Base-by-base conservation (phyloP, 306 rosid genomes). In the Castanospermum australe region DNA sequence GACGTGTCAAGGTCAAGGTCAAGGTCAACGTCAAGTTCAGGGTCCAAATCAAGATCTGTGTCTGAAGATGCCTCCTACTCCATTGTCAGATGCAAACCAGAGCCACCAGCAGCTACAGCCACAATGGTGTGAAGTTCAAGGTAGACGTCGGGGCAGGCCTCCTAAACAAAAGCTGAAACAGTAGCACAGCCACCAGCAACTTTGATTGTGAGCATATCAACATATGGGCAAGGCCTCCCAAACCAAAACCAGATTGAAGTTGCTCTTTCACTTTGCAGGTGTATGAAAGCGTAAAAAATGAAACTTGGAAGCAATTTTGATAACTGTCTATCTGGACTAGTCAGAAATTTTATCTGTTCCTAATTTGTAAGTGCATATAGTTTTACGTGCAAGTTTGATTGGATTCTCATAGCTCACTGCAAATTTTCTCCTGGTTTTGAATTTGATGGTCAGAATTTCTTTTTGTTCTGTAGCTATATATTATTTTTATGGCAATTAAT, bases 1-100 rank as follows among this genome's bases (percentile, higher is more conserved):
- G 12, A 15, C 20, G 35, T 3, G 9, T 56, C 17, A 10, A 22
- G 14, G 32, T n/a, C n/a, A n/a, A n/a, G 14, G 10, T 51, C 57
- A 50, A 62, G 73, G 42, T 24, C 15, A n/a, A n/a, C 8, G 10
- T 51, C 57, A 50, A 62, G 73, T 32, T 24, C 15, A 18, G n/a
- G 28, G 7, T 20, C 55, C 22, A 38, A 66, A 28, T 17, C 45
- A 67, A 66, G 24, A 9, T 54, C 25, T 2, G 36, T 25, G 62
- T 15, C 81, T 0, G 57, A 66, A 44, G 64, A 54, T 21, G 75
- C 67, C 50, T 71, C 70, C 41, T 21, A 56, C 47, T 17, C 82
- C 51, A 67, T 50, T 51, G 61, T 22, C 17, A 57, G 41, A 39
- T 61, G 68, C 45, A 22, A 17, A 59, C n/a, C 18, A 77, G 30